Evolutionary conservation across 495 filamentous ascomycete genomes (phyloP), one percentile per base, ranked within the genome.

Genomic region (Entonaema liquescens): DNA sequence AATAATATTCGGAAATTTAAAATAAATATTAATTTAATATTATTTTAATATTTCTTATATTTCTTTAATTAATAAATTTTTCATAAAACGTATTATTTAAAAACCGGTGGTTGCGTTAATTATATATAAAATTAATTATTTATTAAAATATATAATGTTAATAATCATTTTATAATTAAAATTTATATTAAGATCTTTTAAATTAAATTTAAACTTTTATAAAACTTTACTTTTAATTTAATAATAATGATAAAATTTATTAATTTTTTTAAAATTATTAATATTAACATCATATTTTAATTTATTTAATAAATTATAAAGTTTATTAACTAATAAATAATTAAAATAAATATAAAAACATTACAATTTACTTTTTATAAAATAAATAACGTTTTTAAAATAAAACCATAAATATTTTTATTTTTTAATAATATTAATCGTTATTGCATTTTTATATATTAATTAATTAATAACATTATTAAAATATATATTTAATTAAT

Each of bases 361-460:
- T 38, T 42, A 42, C 4, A 42, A 42, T 42, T 42, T n/a, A n/a
- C n/a, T 31, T 5, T 61, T 49, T 83, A 42, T 42, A 42, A 42
- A 13, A n/a, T n/a, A n/a, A n/a, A n/a, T n/a, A n/a, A n/a, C n/a
- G n/a, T n/a, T n/a, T n/a, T n/a, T n/a, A n/a, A n/a, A n/a, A n/a
- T n/a, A n/a, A n/a, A n/a, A n/a, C n/a, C n/a, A n/a, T n/a, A n/a
- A n/a, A n/a, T n/a, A n/a, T n/a, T 12, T 13, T 13, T 42, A 42
- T 42, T 42, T 42, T 5, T 42, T 5, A 5, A 5, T 42, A 42
- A 42, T 42, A 5, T 5, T 42, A 42, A 42, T 42, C 13, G 13
- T 42, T 5, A 42, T 42, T 42, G n/a, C n/a, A n/a, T n/a, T n/a
- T n/a, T n/a, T n/a, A n/a, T n/a, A n/a, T n/a, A n/a, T n/a, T n/a